A percentile compares a stretch with the other conserved stretches of the same genome.
Evolutionary conservation across 2,329 filamentous ascomycete genomes (phyloP).

Genomic region (Onygena corvina): DNA sequence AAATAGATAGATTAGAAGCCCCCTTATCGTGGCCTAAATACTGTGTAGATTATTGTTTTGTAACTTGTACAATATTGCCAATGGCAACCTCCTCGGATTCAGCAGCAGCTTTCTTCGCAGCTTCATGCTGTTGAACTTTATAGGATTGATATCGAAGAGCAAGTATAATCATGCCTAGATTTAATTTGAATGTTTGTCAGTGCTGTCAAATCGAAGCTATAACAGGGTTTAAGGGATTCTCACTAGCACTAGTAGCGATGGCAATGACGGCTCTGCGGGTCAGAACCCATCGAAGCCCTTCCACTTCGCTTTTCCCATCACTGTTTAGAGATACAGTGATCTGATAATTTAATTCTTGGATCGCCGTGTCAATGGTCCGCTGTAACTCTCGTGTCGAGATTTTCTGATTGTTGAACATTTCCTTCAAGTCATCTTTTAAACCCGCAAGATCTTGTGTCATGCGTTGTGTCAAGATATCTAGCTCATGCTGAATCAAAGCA

Average conservation of each 20-base stretch:
- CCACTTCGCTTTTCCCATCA: conserved; percentile 83
- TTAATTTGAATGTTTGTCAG: conserved; percentile 11
- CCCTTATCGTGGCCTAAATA: no score
- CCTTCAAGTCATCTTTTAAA: conserved; percentile 82
- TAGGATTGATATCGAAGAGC: conserved; percentile 37
- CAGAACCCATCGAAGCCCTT: conserved; percentile 77
- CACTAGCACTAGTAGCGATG: conserved; percentile 42
- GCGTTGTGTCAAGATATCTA: conserved; percentile 80
- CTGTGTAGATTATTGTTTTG: conserved; percentile 3
- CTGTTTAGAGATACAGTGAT: conserved; percentile 84
- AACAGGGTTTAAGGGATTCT: conserved; percentile 16
- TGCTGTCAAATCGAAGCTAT: background rate
- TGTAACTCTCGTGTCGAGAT: conserved; percentile 86
- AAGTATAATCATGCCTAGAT: conserved; percentile 37
- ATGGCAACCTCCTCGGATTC: conserved; percentile 3
- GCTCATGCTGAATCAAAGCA: conserved; percentile 79
- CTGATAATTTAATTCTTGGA: conserved; percentile 92
- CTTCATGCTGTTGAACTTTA: conserved; percentile 27
- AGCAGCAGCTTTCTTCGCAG: conserved; percentile 24
- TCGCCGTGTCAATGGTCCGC: conserved; percentile 69
- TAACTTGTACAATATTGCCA: conserved; percentile 3
- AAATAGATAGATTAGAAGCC: no score
- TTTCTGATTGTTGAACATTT: conserved; percentile 90
- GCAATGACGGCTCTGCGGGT: conserved; percentile 53
- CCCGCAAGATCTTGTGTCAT: conserved; percentile 70